Evolutionary conservation across 371 early-diverging fungal genomes (phyloP).

Genomic region (Apophysomyces elegans): DNA sequence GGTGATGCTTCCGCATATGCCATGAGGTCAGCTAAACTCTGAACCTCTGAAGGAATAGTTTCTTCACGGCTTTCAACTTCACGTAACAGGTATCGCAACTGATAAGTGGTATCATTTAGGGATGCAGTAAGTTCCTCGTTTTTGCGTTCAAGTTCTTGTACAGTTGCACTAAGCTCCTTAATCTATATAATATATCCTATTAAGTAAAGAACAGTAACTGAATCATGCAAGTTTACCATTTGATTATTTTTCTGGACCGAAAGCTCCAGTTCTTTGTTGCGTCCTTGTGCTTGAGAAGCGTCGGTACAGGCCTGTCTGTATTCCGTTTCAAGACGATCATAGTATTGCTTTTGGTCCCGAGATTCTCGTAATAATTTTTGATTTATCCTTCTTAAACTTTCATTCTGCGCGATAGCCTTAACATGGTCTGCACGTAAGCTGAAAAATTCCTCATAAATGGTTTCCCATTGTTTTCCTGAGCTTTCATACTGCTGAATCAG

Average conservation of each 20-base stretch:
- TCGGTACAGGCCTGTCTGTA: not conserved
- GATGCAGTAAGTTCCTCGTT: constrained; percentile 17
- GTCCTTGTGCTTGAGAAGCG: not conserved
- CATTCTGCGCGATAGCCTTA: constrained; percentile 12
- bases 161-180: not conserved
- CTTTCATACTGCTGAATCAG: constrained; percentile 27
- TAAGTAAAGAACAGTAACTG: not conserved
- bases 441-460: constrained; percentile 28
- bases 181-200: not conserved
- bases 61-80: constrained; percentile 21
- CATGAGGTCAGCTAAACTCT: constrained; percentile 17
- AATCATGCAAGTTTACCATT: not conserved
- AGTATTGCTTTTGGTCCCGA: constrained; percentile 19
- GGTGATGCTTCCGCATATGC: constrained; percentile 14
- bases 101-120: constrained; percentile 27
- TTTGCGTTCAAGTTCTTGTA: constrained; percentile 11
- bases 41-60: constrained; percentile 16
- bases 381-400: constrained; percentile 11
- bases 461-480: constrained; percentile 26
- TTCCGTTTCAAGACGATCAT: constrained; percentile 21
- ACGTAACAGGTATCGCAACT: constrained; percentile 29
- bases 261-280: constrained; percentile 5
- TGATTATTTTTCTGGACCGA: not conserved
- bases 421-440: constrained; percentile 18
- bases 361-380: constrained; percentile 21